These are phyloP conservation scores for Pisolithus tinctorius DNA, from an alignment of 768 basidiomycete genomes.

Conservation along the genomic window DNA sequence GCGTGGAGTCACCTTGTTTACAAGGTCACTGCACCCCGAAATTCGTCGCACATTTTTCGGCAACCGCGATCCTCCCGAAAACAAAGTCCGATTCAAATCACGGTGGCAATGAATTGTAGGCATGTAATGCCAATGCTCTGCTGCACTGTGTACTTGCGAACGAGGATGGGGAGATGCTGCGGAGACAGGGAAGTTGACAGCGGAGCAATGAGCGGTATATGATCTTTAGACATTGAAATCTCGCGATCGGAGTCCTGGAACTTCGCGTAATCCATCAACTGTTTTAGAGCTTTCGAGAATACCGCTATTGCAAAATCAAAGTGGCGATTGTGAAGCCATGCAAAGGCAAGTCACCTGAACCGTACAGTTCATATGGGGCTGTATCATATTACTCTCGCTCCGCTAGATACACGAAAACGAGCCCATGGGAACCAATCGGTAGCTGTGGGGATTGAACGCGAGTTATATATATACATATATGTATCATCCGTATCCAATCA, in stretches of 20 bases:
- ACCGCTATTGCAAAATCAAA: slow-evolving; percentile 97
- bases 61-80: too few species aligned
- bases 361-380: slow-evolving; percentile 85
- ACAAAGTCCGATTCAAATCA: too few species aligned
- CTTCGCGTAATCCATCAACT: slow-evolving; percentile 82
- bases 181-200: too few species aligned
- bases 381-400: slow-evolving; percentile 60
- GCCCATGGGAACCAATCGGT: slow-evolving; percentile 88
- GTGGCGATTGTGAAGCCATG: slow-evolving; percentile 86
- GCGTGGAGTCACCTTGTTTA: too few species aligned
- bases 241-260: slow-evolving; percentile 65
- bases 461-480: not conserved
- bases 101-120: too few species aligned
- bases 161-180: too few species aligned
- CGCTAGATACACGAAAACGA: slow-evolving; percentile 92
- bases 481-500: not conserved
- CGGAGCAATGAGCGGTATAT: too few species aligned
- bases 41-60: too few species aligned
- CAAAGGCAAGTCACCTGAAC: slow-evolving; percentile 86
- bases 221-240: too few species aligned
- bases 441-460: slow-evolving; percentile 39
- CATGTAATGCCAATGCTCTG: too few species aligned
- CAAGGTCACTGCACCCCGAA: too few species aligned
- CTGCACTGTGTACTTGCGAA: too few species aligned
- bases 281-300: slow-evolving; percentile 90